A percentile compares a stretch with the other conserved stretches of the same genome.
phyloP scores from a whole-genome alignment of 208 protist species.

The Trypanosoma theileri region DNA sequence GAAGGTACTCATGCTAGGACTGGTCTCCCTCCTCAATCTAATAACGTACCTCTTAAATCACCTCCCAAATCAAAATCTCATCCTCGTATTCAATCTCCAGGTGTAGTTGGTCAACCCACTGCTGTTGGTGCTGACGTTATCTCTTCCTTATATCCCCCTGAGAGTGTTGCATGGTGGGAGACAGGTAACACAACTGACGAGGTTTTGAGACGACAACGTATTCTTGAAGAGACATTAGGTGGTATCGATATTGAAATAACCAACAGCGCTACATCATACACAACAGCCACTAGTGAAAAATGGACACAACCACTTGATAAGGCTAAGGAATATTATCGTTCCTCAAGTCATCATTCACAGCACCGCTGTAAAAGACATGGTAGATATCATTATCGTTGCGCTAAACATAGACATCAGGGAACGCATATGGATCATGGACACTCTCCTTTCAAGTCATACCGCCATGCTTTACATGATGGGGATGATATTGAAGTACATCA shows the following conservation, averaged over 20 bases:
- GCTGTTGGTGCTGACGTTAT: not conserved
- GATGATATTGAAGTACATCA: not conserved
- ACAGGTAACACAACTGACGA: constrained; percentile 7
- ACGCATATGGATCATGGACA: not conserved
- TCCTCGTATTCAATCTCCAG: not conserved
- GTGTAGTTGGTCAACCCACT: not conserved
- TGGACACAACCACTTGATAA: not conserved
- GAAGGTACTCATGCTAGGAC: no score
- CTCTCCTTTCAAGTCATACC: not conserved
- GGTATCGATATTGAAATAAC: constrained; percentile 45
- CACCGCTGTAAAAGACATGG: constrained; percentile 18
- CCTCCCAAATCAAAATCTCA: not conserved
- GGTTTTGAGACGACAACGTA: constrained; percentile 4
- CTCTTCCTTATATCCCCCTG: constrained; percentile 34
- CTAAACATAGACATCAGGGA: constrained; percentile 22
- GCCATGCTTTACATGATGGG: not conserved
- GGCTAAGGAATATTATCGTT: not conserved
- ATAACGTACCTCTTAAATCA: no score
- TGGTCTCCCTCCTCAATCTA: no score
- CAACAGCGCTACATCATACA: constrained; percentile 67
- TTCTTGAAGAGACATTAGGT: constrained; percentile 5
- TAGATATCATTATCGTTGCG: constrained; percentile 25
- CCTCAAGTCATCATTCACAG: not conserved
- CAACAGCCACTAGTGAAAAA: constrained; percentile 49
- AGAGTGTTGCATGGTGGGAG: constrained; percentile 79